Evolutionary conservation across 352 stramenopile genomes (phyloP), one percentile per base, ranked within the genome.

Genomic region (Globisporangium perplexum): DNA sequence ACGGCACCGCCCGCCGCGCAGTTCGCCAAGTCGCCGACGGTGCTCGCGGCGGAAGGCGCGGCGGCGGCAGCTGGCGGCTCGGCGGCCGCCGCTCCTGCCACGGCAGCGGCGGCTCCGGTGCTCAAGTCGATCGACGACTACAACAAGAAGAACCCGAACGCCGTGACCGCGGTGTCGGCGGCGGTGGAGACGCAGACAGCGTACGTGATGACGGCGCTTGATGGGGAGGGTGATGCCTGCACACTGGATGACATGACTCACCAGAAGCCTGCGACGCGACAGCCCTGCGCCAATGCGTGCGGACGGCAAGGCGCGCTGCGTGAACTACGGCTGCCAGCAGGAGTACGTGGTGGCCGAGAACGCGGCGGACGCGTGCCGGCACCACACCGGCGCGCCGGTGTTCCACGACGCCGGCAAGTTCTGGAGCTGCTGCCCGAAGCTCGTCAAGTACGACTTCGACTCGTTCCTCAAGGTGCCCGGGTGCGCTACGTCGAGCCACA

Each of bases 401-500:
- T 98, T 98, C 69, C 91, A 97, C 61, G 92, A 98, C 59, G 85
- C 84, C 45, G 82, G 84, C 63, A 98, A 98, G 69, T 96, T 83
- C 69, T 98, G 92, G 92, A 91, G 75, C 57, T 98, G 92, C 75
- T 98, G 92, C 60, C 88, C 90, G 17, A 93, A 96, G 62, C 63
- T 73, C 28, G 80, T 96, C 64, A 96, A 96, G 79, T 97, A 97
- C 77, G 89, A 97, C 66, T 98, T 97, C 69, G 90, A 98, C 31
- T 90, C 89, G 50, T 98, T 98, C 66, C 73, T 97, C 20, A 74
- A 94, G 54, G 77, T 98, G 17, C 78, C 83, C 1, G 88, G 88
- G 38, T 97, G 91, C 60, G 74, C 86, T 20, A 78, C 70, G n/a
- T 83, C 80, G 24, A 74, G 81, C 38, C 91, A 97, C 55, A 68